Evolutionary conservation across 768 basidiomycete species (phyloP).

Genomic region (Hemileccinum impolitum): DNA sequence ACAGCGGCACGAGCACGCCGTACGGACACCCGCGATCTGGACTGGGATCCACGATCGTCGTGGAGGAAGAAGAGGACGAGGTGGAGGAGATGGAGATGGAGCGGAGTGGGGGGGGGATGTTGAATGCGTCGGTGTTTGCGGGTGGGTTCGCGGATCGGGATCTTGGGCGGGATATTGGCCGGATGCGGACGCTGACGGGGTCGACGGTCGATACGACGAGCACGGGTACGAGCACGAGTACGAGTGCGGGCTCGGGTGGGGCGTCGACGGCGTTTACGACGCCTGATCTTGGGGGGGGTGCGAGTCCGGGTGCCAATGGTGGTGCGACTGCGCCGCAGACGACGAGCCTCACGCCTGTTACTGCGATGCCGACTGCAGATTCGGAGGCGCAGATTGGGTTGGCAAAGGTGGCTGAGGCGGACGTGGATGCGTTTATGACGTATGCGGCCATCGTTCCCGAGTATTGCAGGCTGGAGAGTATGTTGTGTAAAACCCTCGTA

Average conservation of each 20-base stretch:
- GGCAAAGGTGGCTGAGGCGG: conserved; percentile 80
- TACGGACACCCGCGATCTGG: conserved; percentile 52
- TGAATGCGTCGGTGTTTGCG: conserved; percentile 31
- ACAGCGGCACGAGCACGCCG: conserved; percentile 69
- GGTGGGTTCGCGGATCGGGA: conserved; percentile 41
- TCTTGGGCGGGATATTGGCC: conserved; percentile 34
- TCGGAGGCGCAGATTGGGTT: conserved; percentile 72
- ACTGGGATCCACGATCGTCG: conserved; percentile 50
- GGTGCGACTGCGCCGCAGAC: conserved; percentile 38
- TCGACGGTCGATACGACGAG: conserved; percentile 35
- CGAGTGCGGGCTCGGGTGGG: conserved; percentile 34
- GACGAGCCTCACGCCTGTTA: conserved; percentile 65
- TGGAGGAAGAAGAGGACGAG: conserved; percentile 79
- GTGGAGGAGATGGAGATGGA: conserved; percentile 45
- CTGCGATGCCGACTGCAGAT: conserved; percentile 68
- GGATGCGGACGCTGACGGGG: conserved; percentile 55
- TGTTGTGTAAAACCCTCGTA: conserved; percentile 64
- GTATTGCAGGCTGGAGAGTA: conserved; percentile 74
- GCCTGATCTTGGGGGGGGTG: conserved; percentile 47
- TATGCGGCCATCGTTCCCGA: conserved; percentile 86
- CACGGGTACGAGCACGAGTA: conserved; percentile 13
- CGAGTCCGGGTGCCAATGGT: conserved; percentile 29
- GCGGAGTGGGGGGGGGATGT: conserved; percentile 32
- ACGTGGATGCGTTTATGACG: conserved; percentile 79
- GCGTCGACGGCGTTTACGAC: conserved; percentile 58